A percentile compares a stretch with the other conserved stretches of the same genome.
Conservation (phyloP, 108 stramenopile species). For the Skeletonema tropicum region DNA sequence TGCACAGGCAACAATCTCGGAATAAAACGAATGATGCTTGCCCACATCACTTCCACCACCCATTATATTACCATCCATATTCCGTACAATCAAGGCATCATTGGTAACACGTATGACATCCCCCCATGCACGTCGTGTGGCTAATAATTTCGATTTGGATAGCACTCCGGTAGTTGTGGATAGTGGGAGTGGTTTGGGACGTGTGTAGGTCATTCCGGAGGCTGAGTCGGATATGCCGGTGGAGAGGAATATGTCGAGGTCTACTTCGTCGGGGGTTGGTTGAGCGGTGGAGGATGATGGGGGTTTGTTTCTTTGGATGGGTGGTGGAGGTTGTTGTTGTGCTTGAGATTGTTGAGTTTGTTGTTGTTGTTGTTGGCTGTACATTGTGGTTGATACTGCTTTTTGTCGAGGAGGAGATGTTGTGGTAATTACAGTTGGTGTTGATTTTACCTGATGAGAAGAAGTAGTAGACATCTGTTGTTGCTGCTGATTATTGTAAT, state of each 20-base stretch:
- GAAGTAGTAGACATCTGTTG: not conserved
- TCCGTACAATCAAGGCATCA: constrained; percentile 17
- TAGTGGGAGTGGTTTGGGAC: constrained; percentile 11
- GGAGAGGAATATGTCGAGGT: constrained; percentile 32
- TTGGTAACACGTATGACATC: constrained; percentile 66
- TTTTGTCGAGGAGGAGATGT: not conserved
- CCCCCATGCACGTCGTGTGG: constrained; percentile 76
- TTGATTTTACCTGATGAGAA: not conserved
- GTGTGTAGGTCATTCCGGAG: constrained; percentile 6
- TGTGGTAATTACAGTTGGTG: not conserved
- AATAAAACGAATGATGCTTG: constrained; percentile 11
- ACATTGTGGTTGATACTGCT: not conserved
- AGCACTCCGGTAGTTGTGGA: constrained; percentile 2
- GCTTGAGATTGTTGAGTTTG: too few species aligned
- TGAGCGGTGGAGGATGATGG: not conserved
- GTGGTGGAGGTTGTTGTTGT: constrained; percentile 6
- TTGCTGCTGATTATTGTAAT: constrained; percentile 3
- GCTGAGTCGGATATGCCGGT: not conserved
- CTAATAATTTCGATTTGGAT: constrained; percentile 32
- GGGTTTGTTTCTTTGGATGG: constrained; percentile 2
- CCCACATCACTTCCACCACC: constrained; percentile 1
- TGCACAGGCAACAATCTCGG: constrained; percentile 22
- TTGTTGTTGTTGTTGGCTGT: not conserved
- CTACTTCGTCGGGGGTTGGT: constrained; percentile 32
- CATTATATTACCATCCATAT: not conserved